Evolutionary conservation across 129 eudicot species (phyloP).

Genomic region (Chrysanthemum seticuspe): DNA sequence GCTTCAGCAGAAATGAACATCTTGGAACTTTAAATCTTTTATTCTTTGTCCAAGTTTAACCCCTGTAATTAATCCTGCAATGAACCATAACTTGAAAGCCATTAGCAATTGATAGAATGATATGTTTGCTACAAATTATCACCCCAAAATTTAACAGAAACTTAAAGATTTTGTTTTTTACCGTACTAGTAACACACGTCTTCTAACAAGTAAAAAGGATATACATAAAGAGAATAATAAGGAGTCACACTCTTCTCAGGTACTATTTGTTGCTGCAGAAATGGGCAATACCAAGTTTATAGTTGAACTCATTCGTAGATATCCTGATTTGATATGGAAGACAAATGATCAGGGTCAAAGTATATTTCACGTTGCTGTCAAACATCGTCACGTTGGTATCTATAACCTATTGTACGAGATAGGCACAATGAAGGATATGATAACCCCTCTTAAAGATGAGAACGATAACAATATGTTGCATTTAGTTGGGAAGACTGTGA

Average conservation of each 20-base stretch:
- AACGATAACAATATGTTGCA: constrained; percentile 2
- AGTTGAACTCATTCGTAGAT: constrained; percentile 25
- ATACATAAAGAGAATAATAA: not conserved
- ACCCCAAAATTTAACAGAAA: too few relatives aligned
- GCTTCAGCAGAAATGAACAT: too few relatives aligned
- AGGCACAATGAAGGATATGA: not conserved
- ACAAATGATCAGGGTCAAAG: constrained; percentile 31
- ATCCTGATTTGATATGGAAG: constrained; percentile 50
- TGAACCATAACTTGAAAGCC: too few relatives aligned
- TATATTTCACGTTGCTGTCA: constrained; percentile 38
- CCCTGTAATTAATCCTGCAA: too few relatives aligned
- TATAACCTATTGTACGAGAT: constrained; percentile 12
- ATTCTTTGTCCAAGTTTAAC: too few relatives aligned
- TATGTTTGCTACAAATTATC: too few relatives aligned
- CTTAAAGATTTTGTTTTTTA: too few relatives aligned
- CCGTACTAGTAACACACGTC: not conserved
- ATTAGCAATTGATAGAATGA: too few relatives aligned
- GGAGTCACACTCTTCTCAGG: constrained; percentile 18
- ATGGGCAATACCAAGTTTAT: constrained; percentile 37
- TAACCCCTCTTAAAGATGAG: not conserved
- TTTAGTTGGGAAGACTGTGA: constrained; percentile 22
- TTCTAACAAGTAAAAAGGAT: too few relatives aligned
- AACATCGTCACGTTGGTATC: constrained; percentile 27
- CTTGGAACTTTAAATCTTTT: too few relatives aligned
- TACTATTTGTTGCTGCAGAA: constrained; percentile 35